Evolutionary conservation across 106 monocot genomes (phyloP).

Genomic region (Platanthera guangdongensis): DNA sequence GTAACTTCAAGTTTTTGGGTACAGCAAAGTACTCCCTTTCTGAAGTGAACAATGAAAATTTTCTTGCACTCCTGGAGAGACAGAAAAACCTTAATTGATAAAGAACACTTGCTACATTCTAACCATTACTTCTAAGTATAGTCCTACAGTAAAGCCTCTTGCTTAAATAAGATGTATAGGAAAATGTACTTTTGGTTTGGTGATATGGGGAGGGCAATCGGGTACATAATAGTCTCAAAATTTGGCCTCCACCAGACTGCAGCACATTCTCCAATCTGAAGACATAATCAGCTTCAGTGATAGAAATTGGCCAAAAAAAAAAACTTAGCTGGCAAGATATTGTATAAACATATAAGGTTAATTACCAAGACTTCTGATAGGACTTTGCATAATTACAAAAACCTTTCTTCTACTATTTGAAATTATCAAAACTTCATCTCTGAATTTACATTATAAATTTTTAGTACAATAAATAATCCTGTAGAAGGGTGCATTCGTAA

Average conservation of each 20-base stretch:
- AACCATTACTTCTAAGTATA: not conserved
- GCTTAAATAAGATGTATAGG: not conserved
- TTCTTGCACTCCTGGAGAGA: slow-evolving; percentile 57
- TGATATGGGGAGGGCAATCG: slow-evolving; percentile 67
- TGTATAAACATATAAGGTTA: too few species aligned
- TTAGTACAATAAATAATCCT: too few species aligned
- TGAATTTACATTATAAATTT: too few species aligned
- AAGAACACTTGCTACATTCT: not conserved
- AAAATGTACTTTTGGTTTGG: slow-evolving; percentile 48
- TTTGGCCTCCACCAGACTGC: slow-evolving; percentile 77
- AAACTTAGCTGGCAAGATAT: not conserved
- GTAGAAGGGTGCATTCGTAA: too few species aligned
- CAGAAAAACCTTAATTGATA: not conserved
- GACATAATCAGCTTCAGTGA: not conserved
- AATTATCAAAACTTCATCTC: too few species aligned
- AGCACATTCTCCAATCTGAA: slow-evolving; percentile 68
- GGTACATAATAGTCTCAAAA: slow-evolving; percentile 73
- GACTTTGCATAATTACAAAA: too few species aligned
- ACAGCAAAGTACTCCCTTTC: slow-evolving; percentile 71
- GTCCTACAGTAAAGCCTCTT: not conserved
- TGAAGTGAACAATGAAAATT: slow-evolving; percentile 57
- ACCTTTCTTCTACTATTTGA: too few species aligned
- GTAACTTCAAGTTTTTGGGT: slow-evolving; percentile 59
- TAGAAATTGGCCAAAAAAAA: not conserved
- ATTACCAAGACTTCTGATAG: too few species aligned